phyloP scores from a whole-genome alignment of 2,329 filamentous ascomycete species.

The Aureobasidium zeae region DNA sequence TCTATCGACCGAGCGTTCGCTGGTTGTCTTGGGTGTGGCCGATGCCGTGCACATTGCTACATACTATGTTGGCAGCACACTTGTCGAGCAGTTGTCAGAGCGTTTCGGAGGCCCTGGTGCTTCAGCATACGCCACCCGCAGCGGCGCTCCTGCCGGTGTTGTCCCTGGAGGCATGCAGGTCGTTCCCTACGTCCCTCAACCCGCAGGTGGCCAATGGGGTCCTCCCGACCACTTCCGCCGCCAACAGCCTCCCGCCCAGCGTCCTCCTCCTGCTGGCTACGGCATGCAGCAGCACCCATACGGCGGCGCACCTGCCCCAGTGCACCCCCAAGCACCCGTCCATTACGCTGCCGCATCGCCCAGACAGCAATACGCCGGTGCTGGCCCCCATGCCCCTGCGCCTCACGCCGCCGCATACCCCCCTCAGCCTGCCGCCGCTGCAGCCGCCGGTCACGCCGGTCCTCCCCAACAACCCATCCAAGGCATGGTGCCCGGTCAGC shows the following conservation, averaged over 20 bases:
- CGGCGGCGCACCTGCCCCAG: slow-evolving; percentile 44
- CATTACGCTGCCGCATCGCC: slow-evolving; percentile 63
- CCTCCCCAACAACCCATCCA: slow-evolving; percentile 68
- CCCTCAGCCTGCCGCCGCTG: slow-evolving; percentile 38
- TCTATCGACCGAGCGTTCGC: slow-evolving; percentile 90
- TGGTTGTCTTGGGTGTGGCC: slow-evolving; percentile 94
- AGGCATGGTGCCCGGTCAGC: slow-evolving; percentile 65
- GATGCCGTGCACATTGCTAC: slow-evolving; percentile 98
- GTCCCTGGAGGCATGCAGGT: slow-evolving; percentile 98
- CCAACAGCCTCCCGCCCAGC: slow-evolving; percentile 65
- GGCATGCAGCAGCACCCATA: slow-evolving; percentile 54
- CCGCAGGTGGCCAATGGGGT: slow-evolving; percentile 84
- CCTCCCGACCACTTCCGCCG: slow-evolving; percentile 79
- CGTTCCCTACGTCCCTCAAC: slow-evolving; percentile 92
- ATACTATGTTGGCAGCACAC: slow-evolving; percentile 96
- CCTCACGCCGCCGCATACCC: slow-evolving; percentile 55
- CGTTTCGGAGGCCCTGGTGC: slow-evolving; percentile 91
- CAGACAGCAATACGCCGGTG: slow-evolving; percentile 65
- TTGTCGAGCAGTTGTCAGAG: slow-evolving; percentile 94
- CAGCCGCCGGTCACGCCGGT: slow-evolving; percentile 47
- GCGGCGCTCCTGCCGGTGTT: slow-evolving; percentile 82
- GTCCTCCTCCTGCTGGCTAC: slow-evolving; percentile 49
- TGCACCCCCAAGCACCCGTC: slow-evolving; percentile 52
- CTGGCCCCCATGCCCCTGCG: slow-evolving; percentile 68
- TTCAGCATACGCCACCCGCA: slow-evolving; percentile 94